Base-by-base conservation (phyloP, 352 stramenopile genomes). In the Phytophthora hibernalis region DNA sequence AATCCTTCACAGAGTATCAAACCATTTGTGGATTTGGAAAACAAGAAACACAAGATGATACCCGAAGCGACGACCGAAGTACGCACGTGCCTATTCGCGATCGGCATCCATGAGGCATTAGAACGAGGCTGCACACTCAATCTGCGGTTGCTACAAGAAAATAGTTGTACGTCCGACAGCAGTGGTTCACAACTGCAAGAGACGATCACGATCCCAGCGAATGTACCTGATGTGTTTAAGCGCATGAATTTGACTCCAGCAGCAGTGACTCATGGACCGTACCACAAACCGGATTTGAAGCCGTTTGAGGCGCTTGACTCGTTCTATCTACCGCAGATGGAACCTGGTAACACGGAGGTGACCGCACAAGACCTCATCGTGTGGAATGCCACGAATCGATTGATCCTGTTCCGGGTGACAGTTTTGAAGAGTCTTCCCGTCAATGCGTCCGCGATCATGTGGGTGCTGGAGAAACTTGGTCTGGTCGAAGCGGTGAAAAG, bases 171-270 rank as follows among this genome's bases (percentile, higher is more conserved):
- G n/a, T n/a, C n/a, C n/a, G n/a, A n/a, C n/a, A n/a, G n/a, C n/a
- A n/a, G n/a, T n/a, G n/a, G n/a, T n/a, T n/a, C n/a, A n/a, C n/a
- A n/a, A n/a, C n/a, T n/a, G n/a, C n/a, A n/a, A n/a, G n/a, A n/a
- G n/a, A n/a, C n/a, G n/a, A n/a, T n/a, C n/a, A n/a, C n/a, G n/a
- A n/a, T n/a, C n/a, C n/a, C n/a, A n/a, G n/a, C n/a, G n/a, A n/a
- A n/a, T n/a, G n/a, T n/a, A n/a, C n/a, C n/a, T n/a, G n/a, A n/a
- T n/a, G n/a, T n/a, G n/a, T n/a, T n/a, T n/a, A n/a, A n/a, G n/a
- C n/a, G n/a, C n/a, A n/a, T n/a, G n/a, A n/a, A n/a, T n/a, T 16
- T 51, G 70, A 63, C 77, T 72, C 83, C 30, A 16, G 42, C 18
- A 28, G 42, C 21, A 49, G 42, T 13, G 18, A 49, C 18, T 5